phyloP scores from a whole-genome alignment of 345 rosid species.

The Zanthoxylum bungeanum region DNA sequence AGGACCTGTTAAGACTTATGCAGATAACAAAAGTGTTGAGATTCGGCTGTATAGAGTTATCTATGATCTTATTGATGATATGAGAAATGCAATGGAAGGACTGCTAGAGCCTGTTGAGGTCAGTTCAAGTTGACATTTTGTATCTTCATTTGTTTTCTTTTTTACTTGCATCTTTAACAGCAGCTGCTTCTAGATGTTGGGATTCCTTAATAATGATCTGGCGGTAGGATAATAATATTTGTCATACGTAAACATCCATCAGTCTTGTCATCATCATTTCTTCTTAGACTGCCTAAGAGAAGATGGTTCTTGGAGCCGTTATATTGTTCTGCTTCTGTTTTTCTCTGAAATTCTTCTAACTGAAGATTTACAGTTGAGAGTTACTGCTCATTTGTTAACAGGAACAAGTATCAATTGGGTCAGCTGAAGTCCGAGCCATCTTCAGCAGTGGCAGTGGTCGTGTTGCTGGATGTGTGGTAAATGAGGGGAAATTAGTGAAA shows the following conservation, averaged over 20 bases:
- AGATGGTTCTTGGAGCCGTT: conserved; percentile 2
- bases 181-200: neutral
- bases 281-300: neutral
- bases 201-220: neutral
- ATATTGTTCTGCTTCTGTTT: neutral
- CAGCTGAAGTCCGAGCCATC: conserved; percentile 81
- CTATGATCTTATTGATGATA: conserved; percentile 91
- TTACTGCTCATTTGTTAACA: conserved; percentile 33
- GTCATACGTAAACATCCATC: neutral
- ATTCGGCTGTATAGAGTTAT: conserved; percentile 85
- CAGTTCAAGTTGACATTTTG: conserved; percentile 15
- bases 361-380: conserved; percentile 22
- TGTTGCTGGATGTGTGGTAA: conserved; percentile 98
- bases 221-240: neutral
- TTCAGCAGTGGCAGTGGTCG: conserved; percentile 98
- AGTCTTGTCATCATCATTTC: neutral
- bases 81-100: conserved; percentile 98
- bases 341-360: neutral
- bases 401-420: conserved; percentile 86
- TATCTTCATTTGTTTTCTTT: neutral
- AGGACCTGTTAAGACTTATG: conserved; percentile 74
- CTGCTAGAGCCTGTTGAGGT: conserved; percentile 92
- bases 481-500: conserved; percentile 79
- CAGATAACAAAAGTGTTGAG: conserved; percentile 92
- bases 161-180: neutral